Evolutionary conservation across 2,329 filamentous ascomycete genomes (phyloP).

Genomic region (Sclerotinia nivalis): DNA sequence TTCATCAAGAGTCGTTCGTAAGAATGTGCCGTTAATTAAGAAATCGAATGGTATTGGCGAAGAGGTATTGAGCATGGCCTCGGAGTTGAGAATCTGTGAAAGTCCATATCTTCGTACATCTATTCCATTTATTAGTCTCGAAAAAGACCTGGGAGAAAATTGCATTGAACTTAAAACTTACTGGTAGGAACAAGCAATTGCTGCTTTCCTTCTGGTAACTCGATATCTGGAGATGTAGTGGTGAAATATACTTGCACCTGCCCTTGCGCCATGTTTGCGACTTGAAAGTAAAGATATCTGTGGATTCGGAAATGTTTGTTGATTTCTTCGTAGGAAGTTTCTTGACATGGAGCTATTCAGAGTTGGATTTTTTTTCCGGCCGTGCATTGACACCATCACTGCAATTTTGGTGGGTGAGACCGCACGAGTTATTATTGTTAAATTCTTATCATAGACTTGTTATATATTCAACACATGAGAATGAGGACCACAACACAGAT

Average conservation of each 20-base stretch:
- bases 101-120: constrained; percentile 71
- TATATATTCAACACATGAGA: no score
- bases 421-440: no score
- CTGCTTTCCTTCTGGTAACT: constrained; percentile 62
- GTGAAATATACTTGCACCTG: constrained; percentile 70
- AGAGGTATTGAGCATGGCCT: constrained; percentile 66
- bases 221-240: constrained; percentile 61
- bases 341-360: constrained; percentile 20
- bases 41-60: constrained; percentile 85
- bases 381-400: constrained; percentile 13
- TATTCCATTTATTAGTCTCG: constrained; percentile 35
- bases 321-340: constrained; percentile 6
- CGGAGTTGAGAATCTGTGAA: constrained; percentile 69
- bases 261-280: constrained; percentile 33
- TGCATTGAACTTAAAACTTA: constrained; percentile 38
- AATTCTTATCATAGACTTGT: no score
- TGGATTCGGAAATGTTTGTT: background rate
- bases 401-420: constrained; percentile 1
- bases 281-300: background rate
- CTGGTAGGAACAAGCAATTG: constrained; percentile 64
- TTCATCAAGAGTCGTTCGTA: constrained; percentile 86
- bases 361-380: constrained; percentile 24
- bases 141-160: background rate
- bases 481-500: no score
- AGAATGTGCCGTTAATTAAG: constrained; percentile 88